phyloP scores from a whole-genome alignment of 768 basidiomycete species.

The Boletus edulis region DNA sequence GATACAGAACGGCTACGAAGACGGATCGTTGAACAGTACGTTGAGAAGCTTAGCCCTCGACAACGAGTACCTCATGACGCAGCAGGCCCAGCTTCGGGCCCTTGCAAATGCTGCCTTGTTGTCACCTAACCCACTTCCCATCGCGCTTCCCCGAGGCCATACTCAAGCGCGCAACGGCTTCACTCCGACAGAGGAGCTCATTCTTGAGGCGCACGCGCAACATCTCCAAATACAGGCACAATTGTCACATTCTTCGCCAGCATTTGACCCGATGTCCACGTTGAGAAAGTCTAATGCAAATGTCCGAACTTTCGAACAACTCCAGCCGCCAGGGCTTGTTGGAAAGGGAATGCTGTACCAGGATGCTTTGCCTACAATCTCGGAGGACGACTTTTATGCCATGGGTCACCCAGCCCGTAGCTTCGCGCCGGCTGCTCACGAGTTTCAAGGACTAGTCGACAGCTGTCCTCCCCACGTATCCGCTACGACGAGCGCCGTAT shows the following conservation, averaged over 20 bases:
- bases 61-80: constrained; percentile 16
- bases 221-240: constrained; percentile 19
- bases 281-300: constrained; percentile 7
- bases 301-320: constrained; percentile 6
- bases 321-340: neutral
- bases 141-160: constrained; percentile 21
- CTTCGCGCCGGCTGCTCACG: constrained; percentile 2
- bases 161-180: constrained; percentile 51
- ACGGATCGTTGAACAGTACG: constrained; percentile 11
- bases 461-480: neutral
- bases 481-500: neutral
- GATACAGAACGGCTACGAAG: constrained; percentile 24
- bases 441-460: constrained; percentile 1
- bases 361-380: constrained; percentile 28
- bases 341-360: constrained; percentile 11
- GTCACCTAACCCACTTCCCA: constrained; percentile 8
- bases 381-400: constrained; percentile 37
- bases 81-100: constrained; percentile 22
- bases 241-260: constrained; percentile 4
- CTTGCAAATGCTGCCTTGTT: constrained; percentile 19
- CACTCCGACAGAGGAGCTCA: constrained; percentile 66
- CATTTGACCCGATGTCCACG: constrained; percentile 10
- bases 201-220: constrained; percentile 53
- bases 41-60: constrained; percentile 14
- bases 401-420: constrained; percentile 10